Evolutionary conservation across 2,329 filamentous ascomycete species (phyloP).

Genomic region (Fusarium musae): DNA sequence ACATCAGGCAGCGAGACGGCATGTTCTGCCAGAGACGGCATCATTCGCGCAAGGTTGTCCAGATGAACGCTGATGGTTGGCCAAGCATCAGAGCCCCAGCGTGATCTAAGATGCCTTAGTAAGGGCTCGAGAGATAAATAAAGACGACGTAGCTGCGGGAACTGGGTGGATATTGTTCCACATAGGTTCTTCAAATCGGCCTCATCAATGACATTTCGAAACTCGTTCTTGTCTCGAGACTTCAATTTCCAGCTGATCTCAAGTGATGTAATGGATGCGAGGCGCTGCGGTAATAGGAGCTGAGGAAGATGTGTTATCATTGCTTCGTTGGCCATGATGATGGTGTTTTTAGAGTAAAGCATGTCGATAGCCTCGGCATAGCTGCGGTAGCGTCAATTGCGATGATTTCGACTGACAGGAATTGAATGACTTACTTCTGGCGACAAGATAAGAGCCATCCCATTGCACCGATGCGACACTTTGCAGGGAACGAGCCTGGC

Average conservation of each 20-base stretch:
- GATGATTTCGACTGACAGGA: fast-evolving
- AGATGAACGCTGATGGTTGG: neutral
- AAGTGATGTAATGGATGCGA: neutral
- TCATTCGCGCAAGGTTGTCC: fast-evolving
- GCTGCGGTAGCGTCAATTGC: neutral
- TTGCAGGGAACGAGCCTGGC: neutral
- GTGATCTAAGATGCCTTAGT: fast-evolving
- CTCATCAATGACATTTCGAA: neutral
- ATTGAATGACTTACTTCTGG: neutral
- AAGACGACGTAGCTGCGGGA: neutral
- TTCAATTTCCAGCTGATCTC: neutral
- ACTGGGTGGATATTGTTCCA: neutral
- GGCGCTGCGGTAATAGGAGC: neutral
- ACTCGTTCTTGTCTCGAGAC: fast-evolving
- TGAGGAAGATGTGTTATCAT: neutral
- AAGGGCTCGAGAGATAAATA: neutral
- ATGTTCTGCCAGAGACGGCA: neutral
- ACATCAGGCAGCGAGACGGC: neutral
- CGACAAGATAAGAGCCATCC: neutral
- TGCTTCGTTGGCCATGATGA: neutral
- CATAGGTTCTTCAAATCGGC: fast-evolving
- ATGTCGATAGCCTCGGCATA: neutral
- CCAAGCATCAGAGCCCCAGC: neutral
- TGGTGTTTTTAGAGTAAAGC: neutral
- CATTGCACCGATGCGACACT: neutral